A percentile compares a stretch with the other conserved stretches of the same genome.
phyloP scores from a whole-genome alignment of 108 stramenopile genomes.

The Seminavis robusta region DNA sequence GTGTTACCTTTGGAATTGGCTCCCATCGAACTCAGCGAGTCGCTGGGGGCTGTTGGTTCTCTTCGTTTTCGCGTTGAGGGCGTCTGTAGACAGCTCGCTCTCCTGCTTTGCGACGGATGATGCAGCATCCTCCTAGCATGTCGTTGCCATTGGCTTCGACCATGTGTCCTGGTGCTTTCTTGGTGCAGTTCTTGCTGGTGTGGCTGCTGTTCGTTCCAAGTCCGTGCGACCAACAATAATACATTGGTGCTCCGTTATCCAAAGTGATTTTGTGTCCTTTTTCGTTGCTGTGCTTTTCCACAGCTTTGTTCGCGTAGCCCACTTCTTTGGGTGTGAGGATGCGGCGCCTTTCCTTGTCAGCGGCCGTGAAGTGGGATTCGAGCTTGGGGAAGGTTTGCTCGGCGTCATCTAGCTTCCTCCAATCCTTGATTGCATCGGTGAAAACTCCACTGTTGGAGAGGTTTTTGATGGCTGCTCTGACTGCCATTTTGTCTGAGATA shows the following conservation, averaged over 20 bases:
- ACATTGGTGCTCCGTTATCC: background rate
- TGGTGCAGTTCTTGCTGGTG: slow-evolving; percentile 12
- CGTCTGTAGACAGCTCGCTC: too few species aligned
- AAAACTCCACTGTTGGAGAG: slow-evolving; percentile 2
- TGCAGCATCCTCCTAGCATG: too few species aligned
- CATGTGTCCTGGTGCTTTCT: too few species aligned
- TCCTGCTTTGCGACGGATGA: too few species aligned
- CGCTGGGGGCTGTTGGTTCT: too few species aligned
- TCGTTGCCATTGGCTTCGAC: too few species aligned
- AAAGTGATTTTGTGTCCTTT: background rate
- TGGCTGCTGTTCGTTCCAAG: slow-evolving; percentile 5
- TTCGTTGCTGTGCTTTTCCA: background rate
- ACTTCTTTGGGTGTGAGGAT: slow-evolving; percentile 1
- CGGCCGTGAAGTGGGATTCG: background rate
- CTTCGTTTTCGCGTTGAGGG: too few species aligned
- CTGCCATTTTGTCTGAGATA: background rate
- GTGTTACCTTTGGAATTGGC: too few species aligned
- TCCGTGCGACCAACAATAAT: slow-evolving; percentile 25
- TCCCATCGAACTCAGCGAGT: too few species aligned
- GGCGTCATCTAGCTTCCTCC: background rate
- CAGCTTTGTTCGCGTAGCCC: background rate
- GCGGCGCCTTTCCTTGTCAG: slow-evolving; percentile 1
- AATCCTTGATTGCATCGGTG: background rate
- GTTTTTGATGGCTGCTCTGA: too few species aligned
- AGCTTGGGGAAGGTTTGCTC: slow-evolving; percentile 7